A percentile compares a stretch with the other conserved stretches of the same genome.
Conservation (phyloP, 225 moss, liverwort and hornwort genomes). For the Pleurozium schreberi region DNA sequence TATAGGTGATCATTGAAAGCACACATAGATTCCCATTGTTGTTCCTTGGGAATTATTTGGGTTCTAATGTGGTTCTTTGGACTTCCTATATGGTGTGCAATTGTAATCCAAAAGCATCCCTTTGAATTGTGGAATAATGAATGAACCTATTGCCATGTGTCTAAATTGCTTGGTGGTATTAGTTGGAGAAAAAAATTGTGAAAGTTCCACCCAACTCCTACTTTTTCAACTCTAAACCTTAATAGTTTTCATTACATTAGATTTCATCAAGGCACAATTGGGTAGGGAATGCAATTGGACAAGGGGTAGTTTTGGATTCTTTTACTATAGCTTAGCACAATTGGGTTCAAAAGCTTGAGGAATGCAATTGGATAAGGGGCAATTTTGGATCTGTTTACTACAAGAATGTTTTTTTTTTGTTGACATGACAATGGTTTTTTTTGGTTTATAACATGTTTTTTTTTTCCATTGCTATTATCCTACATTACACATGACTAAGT, state of each 20-base stretch:
- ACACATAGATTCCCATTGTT: background rate
- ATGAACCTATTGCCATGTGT: background rate
- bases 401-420: too few relatives aligned
- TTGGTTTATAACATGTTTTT: too few relatives aligned
- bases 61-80: too few relatives aligned
- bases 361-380: background rate
- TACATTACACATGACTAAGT: too few relatives aligned
- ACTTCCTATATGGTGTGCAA: too few relatives aligned
- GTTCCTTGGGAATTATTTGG: fast-evolving
- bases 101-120: background rate
- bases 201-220: background rate
- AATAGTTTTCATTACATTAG: background rate
- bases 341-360: background rate
- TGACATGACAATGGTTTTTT: too few relatives aligned
- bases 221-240: background rate
- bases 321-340: too few relatives aligned
- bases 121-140: background rate
- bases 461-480: too few relatives aligned
- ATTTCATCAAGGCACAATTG: too few relatives aligned
- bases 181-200: background rate
- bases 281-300: background rate
- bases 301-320: too few relatives aligned
- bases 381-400: background rate
- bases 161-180: background rate
- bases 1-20: background rate